Base-by-base conservation (phyloP, 2,329 filamentous ascomycete genomes). In the Aspergillus brunneoviolaceus region DNA sequence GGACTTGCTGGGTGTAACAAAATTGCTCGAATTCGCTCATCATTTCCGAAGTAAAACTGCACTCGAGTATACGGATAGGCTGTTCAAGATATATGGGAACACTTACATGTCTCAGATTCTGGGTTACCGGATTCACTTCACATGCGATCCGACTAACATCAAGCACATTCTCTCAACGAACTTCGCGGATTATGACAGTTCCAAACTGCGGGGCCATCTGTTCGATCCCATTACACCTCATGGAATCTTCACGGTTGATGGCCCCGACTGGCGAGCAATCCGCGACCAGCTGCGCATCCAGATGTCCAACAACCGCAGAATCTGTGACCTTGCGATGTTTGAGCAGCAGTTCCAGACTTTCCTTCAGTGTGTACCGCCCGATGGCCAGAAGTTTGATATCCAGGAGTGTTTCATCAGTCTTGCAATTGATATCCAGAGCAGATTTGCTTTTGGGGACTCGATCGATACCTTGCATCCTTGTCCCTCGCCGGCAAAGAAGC, bases 191-290 rank as follows among this genome's bases (percentile, higher is more conserved):
- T 64, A 58, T 7, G 62, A 64, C 48, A 60, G 57, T 11, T 60
- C 62, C 14, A 45, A 54, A 3, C 16, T 60, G n/a, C 53, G 60
- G 19, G 55, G 49, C n/a, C 62, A 50, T 5, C 12, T 64, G 31
- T 60, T 64, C 35, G 12, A 52, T 16, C 51, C 60, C 10, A 60
- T 64, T 25, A 64, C 62, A 4, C 62, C 62, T 19, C 54, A 62
- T 55, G 62, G 62, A 0, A 64, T 64, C 27, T 62, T 62, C n/a
- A 60, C 60, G 14, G 50, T 60, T 3, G 61, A 63, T 16, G 60
- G 60, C 7, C 14, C 57, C 19, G 57, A 45, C 25, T 62, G 62
- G 62, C 60, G 58, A 33, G 49, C n/a, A 42, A 51, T 31, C 16
- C 51, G 59, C 29, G 56, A 56, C 14, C 47, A 59, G 48, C 33